Conservation (phyloP, 257 asterid genomes). For the Ligustrum vulgare region DNA sequence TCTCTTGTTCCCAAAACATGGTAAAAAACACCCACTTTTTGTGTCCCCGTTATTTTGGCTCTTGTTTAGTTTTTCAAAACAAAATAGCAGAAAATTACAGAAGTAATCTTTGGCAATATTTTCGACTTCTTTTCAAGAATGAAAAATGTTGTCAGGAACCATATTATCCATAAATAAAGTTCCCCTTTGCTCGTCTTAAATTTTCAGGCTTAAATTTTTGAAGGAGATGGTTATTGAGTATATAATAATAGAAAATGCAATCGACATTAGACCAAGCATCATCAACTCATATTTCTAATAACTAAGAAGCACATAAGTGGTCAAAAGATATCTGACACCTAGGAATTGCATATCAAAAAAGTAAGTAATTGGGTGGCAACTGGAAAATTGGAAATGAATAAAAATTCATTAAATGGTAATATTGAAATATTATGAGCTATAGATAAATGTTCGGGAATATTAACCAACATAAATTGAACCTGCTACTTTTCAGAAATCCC, state of each 20-base stretch:
- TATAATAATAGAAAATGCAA: background rate
- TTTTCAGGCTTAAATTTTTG: background rate
- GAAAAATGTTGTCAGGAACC: background rate
- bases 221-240: background rate
- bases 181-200: background rate
- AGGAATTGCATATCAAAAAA: background rate
- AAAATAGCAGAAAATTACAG: background rate
- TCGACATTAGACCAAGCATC: no score
- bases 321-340: background rate
- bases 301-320: background rate
- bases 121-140: background rate
- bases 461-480: constrained; percentile 40
- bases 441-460: background rate
- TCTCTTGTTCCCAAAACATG: background rate
- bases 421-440: background rate
- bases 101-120: background rate
- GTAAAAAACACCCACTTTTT: background rate
- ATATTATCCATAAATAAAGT: background rate
- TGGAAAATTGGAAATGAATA: background rate
- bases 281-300: background rate
- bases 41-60: background rate
- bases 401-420: background rate
- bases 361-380: background rate
- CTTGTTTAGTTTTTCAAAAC: background rate
- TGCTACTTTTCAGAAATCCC: constrained; percentile 73